Conservation (phyloP, 352 stramenopile genomes). For the Elongisporangium anandrum region DNA sequence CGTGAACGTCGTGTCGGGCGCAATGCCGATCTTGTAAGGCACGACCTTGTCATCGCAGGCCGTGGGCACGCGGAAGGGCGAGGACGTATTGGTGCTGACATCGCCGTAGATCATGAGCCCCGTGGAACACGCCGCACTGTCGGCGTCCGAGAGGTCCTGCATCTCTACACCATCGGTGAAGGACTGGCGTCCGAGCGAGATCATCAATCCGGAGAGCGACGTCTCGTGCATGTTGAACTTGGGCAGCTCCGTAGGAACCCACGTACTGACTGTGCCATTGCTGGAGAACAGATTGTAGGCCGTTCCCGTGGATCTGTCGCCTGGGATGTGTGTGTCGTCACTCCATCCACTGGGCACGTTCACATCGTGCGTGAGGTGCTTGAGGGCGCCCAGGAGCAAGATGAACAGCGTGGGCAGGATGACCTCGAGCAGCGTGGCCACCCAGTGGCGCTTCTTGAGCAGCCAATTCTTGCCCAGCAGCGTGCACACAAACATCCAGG, state of each 20-base stretch:
- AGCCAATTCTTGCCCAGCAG: conserved; percentile 68
- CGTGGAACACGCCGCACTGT: conserved; percentile 22
- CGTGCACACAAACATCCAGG: conserved; percentile 27
- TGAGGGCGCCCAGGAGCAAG: conserved; percentile 48
- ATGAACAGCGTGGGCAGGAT: conserved; percentile 57
- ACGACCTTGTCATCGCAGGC: conserved; percentile 31
- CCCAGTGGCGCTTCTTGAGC: conserved; percentile 50
- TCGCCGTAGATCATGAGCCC: conserved; percentile 22
- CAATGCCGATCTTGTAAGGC: conserved; percentile 60
- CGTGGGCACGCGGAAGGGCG: conserved; percentile 25
- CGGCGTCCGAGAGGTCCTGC: conserved; percentile 27
- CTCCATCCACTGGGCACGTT: conserved; percentile 48
- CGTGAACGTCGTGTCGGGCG: conserved; percentile 57
- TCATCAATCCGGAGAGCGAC: conserved; percentile 43
- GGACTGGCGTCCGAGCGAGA: conserved; percentile 43
- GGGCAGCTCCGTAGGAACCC: conserved; percentile 23
- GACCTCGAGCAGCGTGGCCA: conserved; percentile 52
- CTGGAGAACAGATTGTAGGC: conserved; percentile 54
- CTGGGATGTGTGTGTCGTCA: conserved; percentile 13
- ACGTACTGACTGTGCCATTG: conserved; percentile 20
- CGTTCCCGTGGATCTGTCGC: conserved; percentile 23
- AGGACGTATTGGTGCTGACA: conserved; percentile 28
- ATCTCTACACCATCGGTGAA: conserved; percentile 29
- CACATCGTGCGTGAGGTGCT: conserved; percentile 39
- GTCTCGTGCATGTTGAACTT: conserved; percentile 54